A percentile compares a stretch with the other conserved stretches of the same genome.
Evolutionary conservation across 1,139 yeast genomes (phyloP).

Genomic region (Lodderomyces beijingensis): DNA sequence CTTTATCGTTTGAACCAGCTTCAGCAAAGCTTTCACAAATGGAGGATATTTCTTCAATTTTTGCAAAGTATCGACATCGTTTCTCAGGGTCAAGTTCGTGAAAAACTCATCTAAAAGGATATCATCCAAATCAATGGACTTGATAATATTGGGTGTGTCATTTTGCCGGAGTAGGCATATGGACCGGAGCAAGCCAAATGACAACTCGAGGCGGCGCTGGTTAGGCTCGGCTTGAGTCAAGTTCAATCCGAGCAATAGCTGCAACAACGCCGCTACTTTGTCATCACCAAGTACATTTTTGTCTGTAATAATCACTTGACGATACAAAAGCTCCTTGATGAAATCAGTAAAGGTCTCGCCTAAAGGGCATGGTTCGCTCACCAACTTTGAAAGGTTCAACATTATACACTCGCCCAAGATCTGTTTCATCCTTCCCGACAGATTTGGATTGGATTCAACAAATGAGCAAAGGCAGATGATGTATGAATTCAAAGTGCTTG

Average conservation of each 20-base stretch:
- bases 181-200: constrained; percentile 37
- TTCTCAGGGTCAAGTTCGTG: constrained; percentile 25
- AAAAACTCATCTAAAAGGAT: constrained; percentile 29
- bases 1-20: constrained; percentile 20
- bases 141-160: constrained; percentile 18
- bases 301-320: constrained; percentile 40
- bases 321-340: constrained; percentile 33
- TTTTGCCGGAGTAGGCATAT: constrained; percentile 30
- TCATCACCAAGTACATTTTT: constrained; percentile 27
- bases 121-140: constrained; percentile 15
- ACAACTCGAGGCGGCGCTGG: constrained; percentile 16
- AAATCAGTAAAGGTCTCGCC: no score
- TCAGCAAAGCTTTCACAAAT: constrained; percentile 23
- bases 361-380: constrained; percentile 7
- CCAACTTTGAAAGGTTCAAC: constrained; percentile 19
- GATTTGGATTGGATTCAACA: constrained; percentile 16
- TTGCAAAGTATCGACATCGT: constrained; percentile 36
- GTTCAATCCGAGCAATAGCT: constrained; percentile 28
- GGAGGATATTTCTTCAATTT: constrained; percentile 29
- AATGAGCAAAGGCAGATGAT: constrained; percentile 30
- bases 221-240: constrained; percentile 13
- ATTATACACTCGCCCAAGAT: constrained; percentile 29
- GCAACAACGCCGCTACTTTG: constrained; percentile 28
- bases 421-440: constrained; percentile 19
- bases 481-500: neutral